These are phyloP conservation scores for Colletotrichum agaves DNA, from an alignment of 2,329 filamentous ascomycete species.

Conservation along the genomic window DNA sequence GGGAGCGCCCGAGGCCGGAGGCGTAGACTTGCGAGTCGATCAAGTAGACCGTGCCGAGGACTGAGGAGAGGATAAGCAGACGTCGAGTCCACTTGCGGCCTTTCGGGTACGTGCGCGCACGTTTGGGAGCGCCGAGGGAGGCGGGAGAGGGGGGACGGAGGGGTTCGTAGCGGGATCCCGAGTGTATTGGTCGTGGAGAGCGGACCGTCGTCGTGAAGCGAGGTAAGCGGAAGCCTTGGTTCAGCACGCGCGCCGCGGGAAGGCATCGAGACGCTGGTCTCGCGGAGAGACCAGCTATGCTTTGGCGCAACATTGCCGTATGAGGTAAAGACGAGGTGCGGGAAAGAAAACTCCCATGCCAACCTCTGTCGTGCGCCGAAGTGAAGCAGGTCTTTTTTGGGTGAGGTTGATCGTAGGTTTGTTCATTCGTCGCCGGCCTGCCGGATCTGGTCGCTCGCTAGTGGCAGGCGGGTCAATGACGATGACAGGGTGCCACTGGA, in stretches of 20 bases:
- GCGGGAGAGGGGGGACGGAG: slow-evolving; percentile 81
- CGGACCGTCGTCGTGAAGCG: slow-evolving; percentile 1
- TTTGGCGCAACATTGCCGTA: slow-evolving; percentile 43
- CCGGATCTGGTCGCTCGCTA: slow-evolving; percentile 11
- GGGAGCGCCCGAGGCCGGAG: slow-evolving; percentile 79
- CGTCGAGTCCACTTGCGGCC: slow-evolving; percentile 82
- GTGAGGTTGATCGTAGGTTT: background rate
- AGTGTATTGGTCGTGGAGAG: background rate
- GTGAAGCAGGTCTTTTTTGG: background rate
- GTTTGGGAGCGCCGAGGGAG: slow-evolving; percentile 77
- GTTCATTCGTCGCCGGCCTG: slow-evolving; percentile 2
- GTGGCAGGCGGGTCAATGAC: slow-evolving; percentile 26
- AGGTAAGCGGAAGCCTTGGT: background rate
- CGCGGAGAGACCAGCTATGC: slow-evolving; percentile 42
- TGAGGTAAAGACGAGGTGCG: background rate
- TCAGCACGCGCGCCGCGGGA: slow-evolving; percentile 13
- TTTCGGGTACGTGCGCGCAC: slow-evolving; percentile 76
- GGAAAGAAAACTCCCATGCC: slow-evolving; percentile 15
- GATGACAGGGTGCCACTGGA: slow-evolving; percentile 12
- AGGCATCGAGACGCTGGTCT: slow-evolving; percentile 36
- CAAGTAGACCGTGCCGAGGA: slow-evolving; percentile 71
- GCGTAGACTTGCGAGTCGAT: slow-evolving; percentile 82
- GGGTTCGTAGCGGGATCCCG: slow-evolving; percentile 64
- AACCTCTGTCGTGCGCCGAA: background rate
- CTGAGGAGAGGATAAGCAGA: slow-evolving; percentile 69